Evolutionary conservation across 345 rosid species (phyloP).

Genomic region (Lumnitzera racemosa): DNA sequence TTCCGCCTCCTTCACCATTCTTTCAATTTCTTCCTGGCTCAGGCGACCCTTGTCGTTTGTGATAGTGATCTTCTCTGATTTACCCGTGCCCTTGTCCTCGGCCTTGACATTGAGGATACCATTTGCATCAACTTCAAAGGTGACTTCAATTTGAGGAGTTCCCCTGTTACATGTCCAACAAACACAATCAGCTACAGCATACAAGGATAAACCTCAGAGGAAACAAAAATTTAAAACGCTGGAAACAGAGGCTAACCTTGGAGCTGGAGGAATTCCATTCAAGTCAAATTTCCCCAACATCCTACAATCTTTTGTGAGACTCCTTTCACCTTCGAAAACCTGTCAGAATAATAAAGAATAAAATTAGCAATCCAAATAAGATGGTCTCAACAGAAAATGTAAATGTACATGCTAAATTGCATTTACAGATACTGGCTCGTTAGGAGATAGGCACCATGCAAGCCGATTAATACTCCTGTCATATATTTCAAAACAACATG

Average conservation of each 20-base stretch:
- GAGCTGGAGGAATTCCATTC: slow-evolving; percentile 78
- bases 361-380: too few relatives aligned
- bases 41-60: slow-evolving; percentile 92
- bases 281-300: slow-evolving; percentile 85
- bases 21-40: slow-evolving; percentile 93
- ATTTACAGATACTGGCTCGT: too few relatives aligned
- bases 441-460: too few relatives aligned
- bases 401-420: too few relatives aligned
- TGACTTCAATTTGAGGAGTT: slow-evolving; percentile 95
- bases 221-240: neutral
- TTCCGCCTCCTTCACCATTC: slow-evolving; percentile 92
- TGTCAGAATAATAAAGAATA: slow-evolving; percentile 13
- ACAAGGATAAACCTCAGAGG: neutral
- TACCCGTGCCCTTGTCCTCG: slow-evolving; percentile 85
- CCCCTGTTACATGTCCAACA: slow-evolving; percentile 44
- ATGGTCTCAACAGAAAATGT: too few relatives aligned
- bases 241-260: slow-evolving; percentile 38
- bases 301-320: slow-evolving; percentile 92
- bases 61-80: slow-evolving; percentile 89
- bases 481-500: neutral
- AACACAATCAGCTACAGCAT: neutral
- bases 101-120: slow-evolving; percentile 92
- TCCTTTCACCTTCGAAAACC: slow-evolving; percentile 98
- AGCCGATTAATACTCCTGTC: too few relatives aligned
- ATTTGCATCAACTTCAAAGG: slow-evolving; percentile 91